These are phyloP conservation scores for Cryptococcus sp. DNA, from an alignment of 1,284 basidiomycete species.

Conservation along the genomic window DNA sequence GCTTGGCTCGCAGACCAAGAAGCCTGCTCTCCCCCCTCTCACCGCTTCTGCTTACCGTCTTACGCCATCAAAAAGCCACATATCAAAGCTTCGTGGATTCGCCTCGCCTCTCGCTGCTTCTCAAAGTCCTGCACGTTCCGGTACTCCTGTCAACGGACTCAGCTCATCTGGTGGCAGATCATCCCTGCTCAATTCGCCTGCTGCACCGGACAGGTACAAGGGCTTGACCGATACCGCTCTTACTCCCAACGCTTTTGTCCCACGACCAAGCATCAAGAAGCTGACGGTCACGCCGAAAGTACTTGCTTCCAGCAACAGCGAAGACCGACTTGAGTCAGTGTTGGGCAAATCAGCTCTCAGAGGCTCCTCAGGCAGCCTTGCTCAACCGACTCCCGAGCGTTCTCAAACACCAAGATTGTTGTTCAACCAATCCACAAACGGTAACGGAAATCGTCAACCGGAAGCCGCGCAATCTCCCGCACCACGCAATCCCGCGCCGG, in stretches of 20 bases:
- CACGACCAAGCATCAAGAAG: slow-evolving; percentile 87
- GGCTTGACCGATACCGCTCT: slow-evolving; percentile 62
- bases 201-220: slow-evolving; percentile 49
- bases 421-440: slow-evolving; percentile 26
- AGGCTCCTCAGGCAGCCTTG: slow-evolving; percentile 16
- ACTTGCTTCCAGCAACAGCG: slow-evolving; percentile 23
- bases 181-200: slow-evolving; percentile 37
- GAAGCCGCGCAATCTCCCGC: slow-evolving; percentile 18
- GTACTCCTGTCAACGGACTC: slow-evolving; percentile 27
- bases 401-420: slow-evolving; percentile 17
- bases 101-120: slow-evolving; percentile 50
- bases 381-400: slow-evolving; percentile 15
- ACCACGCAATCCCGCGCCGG: slow-evolving; percentile 43
- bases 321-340: slow-evolving; percentile 49
- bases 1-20: slow-evolving; percentile 51
- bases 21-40: slow-evolving; percentile 54
- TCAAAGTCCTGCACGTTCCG: slow-evolving; percentile 42
- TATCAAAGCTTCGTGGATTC: slow-evolving; percentile 57
- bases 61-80: slow-evolving; percentile 52
- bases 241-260: slow-evolving; percentile 64
- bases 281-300: slow-evolving; percentile 75
- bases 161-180: slow-evolving; percentile 24
- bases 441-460: slow-evolving; percentile 4
- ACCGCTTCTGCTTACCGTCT: slow-evolving; percentile 53
- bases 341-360: slow-evolving; percentile 47